Evolutionary conservation across 805 yeast species (phyloP).

Genomic region (Hanseniaspora jakobsenii): DNA sequence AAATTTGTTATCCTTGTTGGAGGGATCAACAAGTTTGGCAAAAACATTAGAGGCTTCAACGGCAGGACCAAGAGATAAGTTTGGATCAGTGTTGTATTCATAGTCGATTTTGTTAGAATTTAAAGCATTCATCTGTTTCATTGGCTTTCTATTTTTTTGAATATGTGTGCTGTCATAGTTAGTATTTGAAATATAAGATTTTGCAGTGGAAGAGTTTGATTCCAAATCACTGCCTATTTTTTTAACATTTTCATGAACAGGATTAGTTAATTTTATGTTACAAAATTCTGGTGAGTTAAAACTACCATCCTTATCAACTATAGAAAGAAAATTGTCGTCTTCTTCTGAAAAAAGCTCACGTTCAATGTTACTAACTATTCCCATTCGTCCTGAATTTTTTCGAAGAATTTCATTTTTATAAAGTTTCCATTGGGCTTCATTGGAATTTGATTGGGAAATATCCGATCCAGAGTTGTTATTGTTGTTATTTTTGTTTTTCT

Average conservation of each 20-base stretch:
- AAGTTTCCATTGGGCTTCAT: slow-evolving; percentile 1
- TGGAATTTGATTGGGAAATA: neutral
- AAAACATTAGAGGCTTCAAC: slow-evolving; percentile 9
- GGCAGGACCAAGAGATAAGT: slow-evolving; percentile 9
- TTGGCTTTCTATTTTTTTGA: too few relatives aligned
- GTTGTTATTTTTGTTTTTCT: neutral
- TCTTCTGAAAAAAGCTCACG: too few relatives aligned
- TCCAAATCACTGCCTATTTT: slow-evolving; percentile 6
- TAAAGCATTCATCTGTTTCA: slow-evolving; percentile 9
- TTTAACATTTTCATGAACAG: slow-evolving; percentile 12
- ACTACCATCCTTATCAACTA: neutral
- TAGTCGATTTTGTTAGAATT: neutral
- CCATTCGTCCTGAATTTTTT: too few relatives aligned
- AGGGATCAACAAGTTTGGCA: slow-evolving; percentile 7
- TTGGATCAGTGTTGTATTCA: neutral
- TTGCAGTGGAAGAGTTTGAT: neutral
- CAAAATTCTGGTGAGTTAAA: neutral
- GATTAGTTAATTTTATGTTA: neutral
- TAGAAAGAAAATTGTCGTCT: too few relatives aligned
- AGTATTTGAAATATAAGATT: neutral
- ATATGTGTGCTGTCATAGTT: too few relatives aligned
- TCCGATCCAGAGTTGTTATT: neutral
- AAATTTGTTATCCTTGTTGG: neutral
- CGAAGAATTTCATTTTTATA: neutral
- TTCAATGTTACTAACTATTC: too few relatives aligned